Evolutionary conservation across 2,329 filamentous ascomycete genomes (phyloP).

Genomic region (Niveomyces coronatus): DNA sequence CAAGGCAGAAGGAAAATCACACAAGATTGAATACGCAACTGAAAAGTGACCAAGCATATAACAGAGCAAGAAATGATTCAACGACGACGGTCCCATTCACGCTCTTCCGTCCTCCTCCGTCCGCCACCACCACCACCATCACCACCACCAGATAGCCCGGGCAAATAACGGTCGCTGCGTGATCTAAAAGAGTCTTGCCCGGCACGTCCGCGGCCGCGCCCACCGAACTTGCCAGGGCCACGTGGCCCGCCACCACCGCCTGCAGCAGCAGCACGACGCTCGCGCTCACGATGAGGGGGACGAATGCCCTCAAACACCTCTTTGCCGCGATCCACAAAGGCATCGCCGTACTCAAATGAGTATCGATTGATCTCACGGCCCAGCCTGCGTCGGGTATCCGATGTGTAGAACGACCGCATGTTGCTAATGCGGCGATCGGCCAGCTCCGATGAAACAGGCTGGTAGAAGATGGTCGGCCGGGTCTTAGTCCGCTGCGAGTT

Average conservation of each 20-base stretch:
- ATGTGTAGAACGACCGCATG: constrained; percentile 38
- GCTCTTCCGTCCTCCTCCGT: constrained; percentile 11
- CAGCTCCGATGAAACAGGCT: constrained; percentile 53
- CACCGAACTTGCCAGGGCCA: constrained; percentile 14
- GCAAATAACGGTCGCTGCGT: constrained; percentile 25
- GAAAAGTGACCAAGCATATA: too few species aligned
- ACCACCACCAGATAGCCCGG: constrained; percentile 14
- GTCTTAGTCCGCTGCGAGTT: constrained; percentile 26
- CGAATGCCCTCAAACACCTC: constrained; percentile 59
- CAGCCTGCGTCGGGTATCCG: constrained; percentile 28
- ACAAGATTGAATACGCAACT: too few species aligned
- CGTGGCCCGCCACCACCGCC: constrained; percentile 16
- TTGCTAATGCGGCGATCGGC: constrained; percentile 53
- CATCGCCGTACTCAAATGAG: constrained; percentile 57
- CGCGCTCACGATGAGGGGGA: constrained; percentile 43
- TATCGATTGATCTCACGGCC: constrained; percentile 53
- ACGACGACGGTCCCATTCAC: constrained; percentile 6
- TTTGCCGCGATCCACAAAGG: constrained; percentile 60
- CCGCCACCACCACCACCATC: constrained; percentile 14
- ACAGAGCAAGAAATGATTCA: too few species aligned
- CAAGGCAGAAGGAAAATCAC: too few species aligned
- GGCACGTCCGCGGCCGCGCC: constrained; percentile 18
- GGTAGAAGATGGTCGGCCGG: constrained; percentile 33
- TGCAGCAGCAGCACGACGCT: constrained; percentile 19
- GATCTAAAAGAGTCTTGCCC: constrained; percentile 15